Conservation (phyloP, 1,139 yeast genomes). For the Hemisphaericaspora subhashii region DNA sequence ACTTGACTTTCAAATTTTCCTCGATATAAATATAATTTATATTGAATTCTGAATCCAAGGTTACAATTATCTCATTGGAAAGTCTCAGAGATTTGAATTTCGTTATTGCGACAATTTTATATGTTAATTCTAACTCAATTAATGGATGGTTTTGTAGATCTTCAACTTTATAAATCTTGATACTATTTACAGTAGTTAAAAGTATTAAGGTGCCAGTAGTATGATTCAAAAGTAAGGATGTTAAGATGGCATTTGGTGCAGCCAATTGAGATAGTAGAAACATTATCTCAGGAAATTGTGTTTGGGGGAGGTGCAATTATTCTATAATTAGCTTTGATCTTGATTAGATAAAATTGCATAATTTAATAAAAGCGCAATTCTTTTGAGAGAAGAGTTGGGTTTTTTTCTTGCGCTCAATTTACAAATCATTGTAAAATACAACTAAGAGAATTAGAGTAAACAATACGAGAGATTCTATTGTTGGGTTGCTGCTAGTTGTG, state of each 20-base stretch:
- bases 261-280: constrained; percentile 4
- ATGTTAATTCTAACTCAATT: neutral
- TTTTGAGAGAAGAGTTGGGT: no score
- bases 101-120: constrained; percentile 8
- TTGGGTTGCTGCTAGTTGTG: no score
- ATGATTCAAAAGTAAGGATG: constrained; percentile 2
- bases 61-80: constrained; percentile 7
- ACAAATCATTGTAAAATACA: no score
- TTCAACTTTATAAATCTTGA: neutral
- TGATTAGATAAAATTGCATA: no score
- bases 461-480: no score
- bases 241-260: constrained; percentile 1
- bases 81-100: constrained; percentile 3
- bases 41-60: constrained; percentile 7
- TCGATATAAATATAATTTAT: constrained; percentile 8
- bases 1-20: constrained; percentile 6
- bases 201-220: neutral
- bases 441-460: no score
- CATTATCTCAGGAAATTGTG: no score
- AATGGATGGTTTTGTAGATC: constrained; percentile 1
- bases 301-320: no score
- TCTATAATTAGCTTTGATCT: no score
- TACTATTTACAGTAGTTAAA: neutral
- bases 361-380: no score
- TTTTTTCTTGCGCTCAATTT: no score